phyloP scores from a whole-genome alignment of 2,329 filamentous ascomycete species.

The Penicillium rolfsii region DNA sequence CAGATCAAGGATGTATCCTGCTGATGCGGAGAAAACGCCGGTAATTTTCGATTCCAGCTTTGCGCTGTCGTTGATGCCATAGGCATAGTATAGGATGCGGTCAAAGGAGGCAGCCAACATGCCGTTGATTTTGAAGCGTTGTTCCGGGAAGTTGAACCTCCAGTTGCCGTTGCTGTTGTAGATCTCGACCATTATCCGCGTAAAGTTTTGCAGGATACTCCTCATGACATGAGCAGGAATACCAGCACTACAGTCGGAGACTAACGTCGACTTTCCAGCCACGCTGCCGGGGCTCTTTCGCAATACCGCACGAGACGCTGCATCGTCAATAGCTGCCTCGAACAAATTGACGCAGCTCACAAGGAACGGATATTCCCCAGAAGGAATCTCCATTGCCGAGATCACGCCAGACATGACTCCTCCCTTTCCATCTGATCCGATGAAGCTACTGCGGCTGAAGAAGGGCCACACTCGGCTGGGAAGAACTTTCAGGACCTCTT shows the following conservation, averaged over 20 bases:
- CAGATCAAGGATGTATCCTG: constrained; percentile 73
- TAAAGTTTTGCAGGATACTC: constrained; percentile 71
- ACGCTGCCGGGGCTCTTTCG: constrained; percentile 43
- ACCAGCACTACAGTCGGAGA: constrained; percentile 63
- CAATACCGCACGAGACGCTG: constrained; percentile 59
- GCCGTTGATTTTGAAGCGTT: constrained; percentile 70
- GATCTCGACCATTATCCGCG: constrained; percentile 76
- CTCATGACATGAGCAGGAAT: constrained; percentile 78
- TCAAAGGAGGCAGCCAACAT: constrained; percentile 71
- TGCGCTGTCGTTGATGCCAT: constrained; percentile 69
- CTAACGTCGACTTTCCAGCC: constrained; percentile 35
- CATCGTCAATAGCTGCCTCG: constrained; percentile 73
- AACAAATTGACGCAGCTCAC: constrained; percentile 74
- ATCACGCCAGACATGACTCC: constrained; percentile 78
- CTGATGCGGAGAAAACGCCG: constrained; percentile 69
- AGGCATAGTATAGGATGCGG: constrained; percentile 71
- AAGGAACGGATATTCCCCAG: constrained; percentile 76
- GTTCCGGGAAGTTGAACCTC: constrained; percentile 72
- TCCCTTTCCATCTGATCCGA: constrained; percentile 74
- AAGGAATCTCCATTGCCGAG: constrained; percentile 77
- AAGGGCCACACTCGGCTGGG: constrained; percentile 90
- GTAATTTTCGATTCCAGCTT: constrained; percentile 57
- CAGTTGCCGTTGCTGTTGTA: constrained; percentile 85
- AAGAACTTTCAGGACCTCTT: constrained; percentile 69
- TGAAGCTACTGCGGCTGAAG: constrained; percentile 76